These are phyloP conservation scores for Trichosanthes truncata DNA, from an alignment of 306 rosid species.

Conservation along the genomic window DNA sequence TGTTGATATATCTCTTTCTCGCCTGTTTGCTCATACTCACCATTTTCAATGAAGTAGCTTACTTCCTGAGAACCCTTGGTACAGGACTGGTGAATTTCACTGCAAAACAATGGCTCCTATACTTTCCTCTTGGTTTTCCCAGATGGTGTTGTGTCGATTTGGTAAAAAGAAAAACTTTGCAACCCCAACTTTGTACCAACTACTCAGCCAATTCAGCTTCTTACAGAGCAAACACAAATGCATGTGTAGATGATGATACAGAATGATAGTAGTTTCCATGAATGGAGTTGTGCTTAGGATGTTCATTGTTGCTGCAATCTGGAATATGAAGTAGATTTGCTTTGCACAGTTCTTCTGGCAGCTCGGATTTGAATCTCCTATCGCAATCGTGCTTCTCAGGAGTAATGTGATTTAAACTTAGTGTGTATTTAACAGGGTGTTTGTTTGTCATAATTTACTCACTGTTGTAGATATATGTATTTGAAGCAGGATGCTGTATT, in stretches of 20 bases:
- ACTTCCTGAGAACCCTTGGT: neutral
- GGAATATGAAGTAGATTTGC: neutral
- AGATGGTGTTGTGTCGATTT: neutral
- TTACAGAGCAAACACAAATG: neutral
- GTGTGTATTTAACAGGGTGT: neutral
- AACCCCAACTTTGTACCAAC: neutral
- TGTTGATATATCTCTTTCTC: neutral
- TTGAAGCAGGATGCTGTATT: neutral
- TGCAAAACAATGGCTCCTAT: neutral
- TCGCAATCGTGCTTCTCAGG: neutral
- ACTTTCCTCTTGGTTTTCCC: neutral
- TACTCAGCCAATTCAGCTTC: neutral
- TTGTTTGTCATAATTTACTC: neutral
- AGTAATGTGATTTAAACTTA: neutral
- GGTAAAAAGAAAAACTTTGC: neutral
- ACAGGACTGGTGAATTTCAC: neutral
- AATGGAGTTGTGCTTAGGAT: no score
- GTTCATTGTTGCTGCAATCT: neutral
- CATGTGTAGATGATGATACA: neutral
- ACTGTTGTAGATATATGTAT: neutral
- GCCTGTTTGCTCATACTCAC: neutral
- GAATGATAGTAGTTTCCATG: neutral
- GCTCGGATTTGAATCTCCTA: neutral
- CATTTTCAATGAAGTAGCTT: neutral
- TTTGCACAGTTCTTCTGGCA: neutral